phyloP scores from a whole-genome alignment of 331 rosid genomes.

The Quercus lobata region DNA sequence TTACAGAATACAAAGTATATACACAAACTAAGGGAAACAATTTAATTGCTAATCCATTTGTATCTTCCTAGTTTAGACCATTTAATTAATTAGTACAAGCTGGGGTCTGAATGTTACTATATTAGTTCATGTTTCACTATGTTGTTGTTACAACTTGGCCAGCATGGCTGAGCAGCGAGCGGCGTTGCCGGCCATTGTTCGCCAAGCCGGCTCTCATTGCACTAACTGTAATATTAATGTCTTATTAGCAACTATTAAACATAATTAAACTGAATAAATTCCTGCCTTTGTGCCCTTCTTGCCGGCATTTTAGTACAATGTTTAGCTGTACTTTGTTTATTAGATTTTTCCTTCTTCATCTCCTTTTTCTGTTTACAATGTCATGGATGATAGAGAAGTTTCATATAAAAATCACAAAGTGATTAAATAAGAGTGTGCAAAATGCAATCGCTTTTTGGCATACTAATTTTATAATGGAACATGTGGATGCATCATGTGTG shows the following conservation, averaged over 20 bases:
- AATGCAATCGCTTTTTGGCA: conserved; percentile 22
- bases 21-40: neutral
- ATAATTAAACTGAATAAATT: conserved; percentile 17
- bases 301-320: conserved; percentile 47
- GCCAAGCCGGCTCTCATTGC: conserved; percentile 46
- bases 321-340: conserved; percentile 46
- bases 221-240: conserved; percentile 31
- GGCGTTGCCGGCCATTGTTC: conserved; percentile 30
- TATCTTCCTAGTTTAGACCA: conserved; percentile 25
- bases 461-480: conserved; percentile 13
- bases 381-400: conserved; percentile 6
- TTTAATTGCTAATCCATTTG: neutral
- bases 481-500: conserved; percentile 38
- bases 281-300: conserved; percentile 39
- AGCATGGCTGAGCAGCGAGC: conserved; percentile 23
- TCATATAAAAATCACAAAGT: conserved; percentile 10
- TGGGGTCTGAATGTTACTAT: conserved; percentile 33
- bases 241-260: conserved; percentile 34
- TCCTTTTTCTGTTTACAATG: conserved; percentile 4
- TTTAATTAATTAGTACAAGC: conserved; percentile 33
- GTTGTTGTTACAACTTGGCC: conserved; percentile 32
- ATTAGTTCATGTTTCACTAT: conserved; percentile 19
- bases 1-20: neutral
- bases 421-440: neutral
- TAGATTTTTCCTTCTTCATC: conserved; percentile 7